phyloP scores from a whole-genome alignment of 257 asterid genomes.

The Paraleonurus japonicus region DNA sequence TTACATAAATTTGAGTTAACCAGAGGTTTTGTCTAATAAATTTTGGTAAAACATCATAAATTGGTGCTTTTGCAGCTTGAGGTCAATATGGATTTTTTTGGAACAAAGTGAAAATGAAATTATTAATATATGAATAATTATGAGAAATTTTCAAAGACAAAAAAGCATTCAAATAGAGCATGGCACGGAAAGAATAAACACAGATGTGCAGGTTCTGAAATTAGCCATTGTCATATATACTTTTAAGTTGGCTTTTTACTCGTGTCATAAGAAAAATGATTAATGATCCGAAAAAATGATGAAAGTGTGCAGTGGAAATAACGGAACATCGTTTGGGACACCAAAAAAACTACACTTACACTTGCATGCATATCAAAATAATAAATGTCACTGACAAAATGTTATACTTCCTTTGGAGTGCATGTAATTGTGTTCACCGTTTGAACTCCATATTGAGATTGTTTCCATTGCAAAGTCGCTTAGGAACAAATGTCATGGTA shows the following conservation, averaged over 20 bases:
- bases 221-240: not conserved
- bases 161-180: not conserved
- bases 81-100: not conserved
- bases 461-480: too few species aligned
- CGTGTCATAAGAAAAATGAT: slow-evolving; percentile 23
- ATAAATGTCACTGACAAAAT: too few species aligned
- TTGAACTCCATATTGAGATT: too few species aligned
- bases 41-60: not conserved
- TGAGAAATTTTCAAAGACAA: not conserved
- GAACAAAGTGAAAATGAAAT: too few species aligned
- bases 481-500: too few species aligned
- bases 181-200: not conserved
- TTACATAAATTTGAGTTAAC: too few species aligned
- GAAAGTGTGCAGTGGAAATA: not conserved
- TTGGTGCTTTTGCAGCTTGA: not conserved
- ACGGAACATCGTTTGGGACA: not conserved
- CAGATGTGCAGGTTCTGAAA: not conserved
- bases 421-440: too few species aligned
- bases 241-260: slow-evolving; percentile 17
- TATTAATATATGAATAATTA: not conserved
- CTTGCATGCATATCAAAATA: not conserved
- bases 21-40: too few species aligned
- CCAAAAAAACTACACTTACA: not conserved
- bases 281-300: not conserved
- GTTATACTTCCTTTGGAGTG: too few species aligned